phyloP scores from a whole-genome alignment of 1,284 basidiomycete species.

The Ganoderma lingzhi region DNA sequence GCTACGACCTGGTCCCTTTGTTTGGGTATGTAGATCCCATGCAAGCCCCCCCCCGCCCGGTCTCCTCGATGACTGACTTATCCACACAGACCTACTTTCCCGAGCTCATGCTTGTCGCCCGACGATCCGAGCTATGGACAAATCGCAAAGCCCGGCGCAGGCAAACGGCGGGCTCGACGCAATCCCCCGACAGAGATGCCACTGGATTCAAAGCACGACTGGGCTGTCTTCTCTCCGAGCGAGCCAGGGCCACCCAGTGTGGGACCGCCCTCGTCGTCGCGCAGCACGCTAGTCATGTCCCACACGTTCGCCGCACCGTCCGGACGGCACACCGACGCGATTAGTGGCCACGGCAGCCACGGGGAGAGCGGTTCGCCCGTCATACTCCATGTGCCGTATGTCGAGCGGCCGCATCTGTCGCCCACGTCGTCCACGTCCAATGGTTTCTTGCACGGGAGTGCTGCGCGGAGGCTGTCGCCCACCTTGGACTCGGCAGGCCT shows the following conservation, averaged over 20 bases:
- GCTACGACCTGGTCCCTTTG: slow-evolving; percentile 81
- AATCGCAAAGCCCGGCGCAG: slow-evolving; percentile 69
- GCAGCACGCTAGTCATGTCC: slow-evolving; percentile 30
- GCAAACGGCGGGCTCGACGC: slow-evolving; percentile 68
- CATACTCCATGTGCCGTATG: slow-evolving; percentile 41
- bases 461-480: slow-evolving; percentile 28
- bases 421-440: slow-evolving; percentile 24
- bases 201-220: slow-evolving; percentile 35
- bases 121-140: slow-evolving; percentile 86
- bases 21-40: slow-evolving; percentile 67
- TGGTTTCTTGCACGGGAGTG: slow-evolving; percentile 17
- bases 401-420: slow-evolving; percentile 30
- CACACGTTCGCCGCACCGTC: slow-evolving; percentile 34
- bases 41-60: slow-evolving; percentile 25
- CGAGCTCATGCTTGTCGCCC: slow-evolving; percentile 78
- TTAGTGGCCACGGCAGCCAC: slow-evolving; percentile 16
- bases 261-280: slow-evolving; percentile 17
- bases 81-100: slow-evolving; percentile 62
- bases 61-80: slow-evolving; percentile 18
- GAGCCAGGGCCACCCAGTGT: slow-evolving; percentile 18
- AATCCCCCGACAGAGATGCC: slow-evolving; percentile 41
- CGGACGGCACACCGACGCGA: slow-evolving; percentile 24
- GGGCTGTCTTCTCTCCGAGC: slow-evolving; percentile 36
- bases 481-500: slow-evolving; percentile 26
- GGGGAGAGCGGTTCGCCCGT: slow-evolving; percentile 36